These are phyloP conservation scores for Fusarium goolgardi DNA, from an alignment of 2,329 filamentous ascomycete genomes.

Conservation along the genomic window DNA sequence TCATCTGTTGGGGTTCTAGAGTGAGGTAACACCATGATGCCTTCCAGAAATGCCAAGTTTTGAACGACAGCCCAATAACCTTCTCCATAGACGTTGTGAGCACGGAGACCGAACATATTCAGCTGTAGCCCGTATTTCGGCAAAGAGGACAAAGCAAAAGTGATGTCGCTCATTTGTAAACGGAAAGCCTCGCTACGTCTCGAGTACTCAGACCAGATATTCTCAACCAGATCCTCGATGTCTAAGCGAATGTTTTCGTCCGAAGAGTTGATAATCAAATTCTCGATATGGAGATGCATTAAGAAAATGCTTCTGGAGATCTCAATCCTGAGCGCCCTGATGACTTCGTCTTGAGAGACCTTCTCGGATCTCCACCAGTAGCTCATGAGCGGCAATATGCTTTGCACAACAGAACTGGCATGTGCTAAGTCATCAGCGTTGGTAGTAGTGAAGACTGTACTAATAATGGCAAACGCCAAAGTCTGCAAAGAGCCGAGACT, in stretches of 20 bases:
- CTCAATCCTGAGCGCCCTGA: constrained; percentile 76
- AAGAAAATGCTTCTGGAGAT: constrained; percentile 78
- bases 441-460: constrained; percentile 73
- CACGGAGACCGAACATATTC: constrained; percentile 64
- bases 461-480: constrained; percentile 79
- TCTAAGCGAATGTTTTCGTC: constrained; percentile 56
- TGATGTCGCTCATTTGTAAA: constrained; percentile 81
- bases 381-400: constrained; percentile 76
- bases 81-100: constrained; percentile 66
- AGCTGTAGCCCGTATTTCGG: constrained; percentile 60
- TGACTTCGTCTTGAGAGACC: constrained; percentile 68
- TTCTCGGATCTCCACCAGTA: constrained; percentile 82
- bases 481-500: constrained; percentile 74
- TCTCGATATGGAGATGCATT: constrained; percentile 72
- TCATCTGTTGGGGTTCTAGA: constrained; percentile 41
- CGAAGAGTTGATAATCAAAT: constrained; percentile 60
- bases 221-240: constrained; percentile 75
- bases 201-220: constrained; percentile 82
- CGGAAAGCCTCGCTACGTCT: constrained; percentile 76
- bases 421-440: constrained; percentile 76
- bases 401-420: constrained; percentile 68
- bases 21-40: constrained; percentile 53
- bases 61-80: constrained; percentile 71
- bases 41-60: constrained; percentile 68
- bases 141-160: constrained; percentile 63